phyloP scores from a whole-genome alignment of 352 stramenopile genomes.

The Globisporangium cystogenes region DNA sequence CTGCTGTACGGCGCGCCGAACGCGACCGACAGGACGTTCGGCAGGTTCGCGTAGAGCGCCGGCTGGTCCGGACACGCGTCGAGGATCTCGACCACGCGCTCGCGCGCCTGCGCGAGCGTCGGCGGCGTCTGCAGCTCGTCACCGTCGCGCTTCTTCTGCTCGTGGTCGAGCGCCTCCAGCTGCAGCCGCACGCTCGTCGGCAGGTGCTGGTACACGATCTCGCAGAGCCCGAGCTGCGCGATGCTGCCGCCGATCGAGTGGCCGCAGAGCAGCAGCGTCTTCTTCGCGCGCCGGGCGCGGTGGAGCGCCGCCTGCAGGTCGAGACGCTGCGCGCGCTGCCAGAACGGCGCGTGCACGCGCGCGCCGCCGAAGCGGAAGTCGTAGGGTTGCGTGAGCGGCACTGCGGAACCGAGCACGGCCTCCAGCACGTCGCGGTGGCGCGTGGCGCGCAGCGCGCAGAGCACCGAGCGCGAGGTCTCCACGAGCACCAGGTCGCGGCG shows the following conservation, averaged over 20 bases:
- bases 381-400: conserved; percentile 57
- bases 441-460: conserved; percentile 68
- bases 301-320: conserved; percentile 43
- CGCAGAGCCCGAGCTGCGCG: conserved; percentile 69
- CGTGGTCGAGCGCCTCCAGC: conserved; percentile 58
- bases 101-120: not conserved
- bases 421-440: conserved; percentile 56
- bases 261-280: conserved; percentile 69
- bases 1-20: conserved; percentile 78
- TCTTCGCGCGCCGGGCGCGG: conserved; percentile 38
- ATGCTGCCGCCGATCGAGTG: conserved; percentile 84
- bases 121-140: not conserved
- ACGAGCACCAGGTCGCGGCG: conserved; percentile 49
- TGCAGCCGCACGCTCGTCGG: conserved; percentile 35
- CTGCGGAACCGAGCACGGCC: conserved; percentile 58
- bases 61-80: conserved; percentile 16
- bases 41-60: conserved; percentile 25
- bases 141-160: conserved; percentile 28
- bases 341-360: conserved; percentile 74
- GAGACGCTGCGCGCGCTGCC: conserved; percentile 57
- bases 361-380: conserved; percentile 69
- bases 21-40: conserved; percentile 56
- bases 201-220: conserved; percentile 70
- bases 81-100: conserved; percentile 8
- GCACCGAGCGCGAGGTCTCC: conserved; percentile 49